phyloP scores from a whole-genome alignment of 2,329 filamentous ascomycete genomes.

The Fusarium nodosum region DNA sequence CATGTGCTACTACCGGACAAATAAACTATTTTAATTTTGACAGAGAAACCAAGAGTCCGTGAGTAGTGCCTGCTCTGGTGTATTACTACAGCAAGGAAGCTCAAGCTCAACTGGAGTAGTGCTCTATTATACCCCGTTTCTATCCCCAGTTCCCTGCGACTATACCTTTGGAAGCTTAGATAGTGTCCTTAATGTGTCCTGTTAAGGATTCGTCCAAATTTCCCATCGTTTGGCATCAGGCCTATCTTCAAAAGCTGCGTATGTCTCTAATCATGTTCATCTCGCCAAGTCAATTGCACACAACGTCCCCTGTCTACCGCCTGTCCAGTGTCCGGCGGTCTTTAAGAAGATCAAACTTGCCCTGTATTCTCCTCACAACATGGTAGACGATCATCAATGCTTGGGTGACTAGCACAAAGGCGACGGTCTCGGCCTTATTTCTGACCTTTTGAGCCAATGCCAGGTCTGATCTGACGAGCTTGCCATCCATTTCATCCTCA shows the following conservation, averaged over 20 bases:
- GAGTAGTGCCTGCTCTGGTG: not conserved
- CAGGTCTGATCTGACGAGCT: slow-evolving; percentile 17
- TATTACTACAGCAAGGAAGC: not conserved
- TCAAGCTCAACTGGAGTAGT: not conserved
- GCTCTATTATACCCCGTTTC: not conserved
- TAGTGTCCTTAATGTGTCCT: not conserved
- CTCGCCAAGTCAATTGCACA: not conserved
- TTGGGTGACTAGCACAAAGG: slow-evolving; percentile 39
- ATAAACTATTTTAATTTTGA: slow-evolving; percentile 16
- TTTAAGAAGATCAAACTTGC: slow-evolving; percentile 50
- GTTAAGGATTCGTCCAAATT: not conserved
- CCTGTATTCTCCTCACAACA: slow-evolving; percentile 46
- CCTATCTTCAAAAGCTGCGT: not conserved
- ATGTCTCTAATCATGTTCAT: not conserved
- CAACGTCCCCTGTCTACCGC: slow-evolving; percentile 16
- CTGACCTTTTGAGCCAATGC: slow-evolving; percentile 32
- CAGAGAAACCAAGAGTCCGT: not conserved
- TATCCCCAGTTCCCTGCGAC: not conserved
- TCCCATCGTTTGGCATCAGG: not conserved
- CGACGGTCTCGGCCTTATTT: slow-evolving; percentile 35
- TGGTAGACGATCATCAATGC: slow-evolving; percentile 45
- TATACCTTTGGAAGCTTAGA: not conserved
- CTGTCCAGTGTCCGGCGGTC: slow-evolving; percentile 39
- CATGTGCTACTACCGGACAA: slow-evolving; percentile 19
- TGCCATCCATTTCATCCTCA: slow-evolving; percentile 54